Conservation (phyloP, 1,284 basidiomycete species). For the Phellopilus nigrolimitatus region DNA sequence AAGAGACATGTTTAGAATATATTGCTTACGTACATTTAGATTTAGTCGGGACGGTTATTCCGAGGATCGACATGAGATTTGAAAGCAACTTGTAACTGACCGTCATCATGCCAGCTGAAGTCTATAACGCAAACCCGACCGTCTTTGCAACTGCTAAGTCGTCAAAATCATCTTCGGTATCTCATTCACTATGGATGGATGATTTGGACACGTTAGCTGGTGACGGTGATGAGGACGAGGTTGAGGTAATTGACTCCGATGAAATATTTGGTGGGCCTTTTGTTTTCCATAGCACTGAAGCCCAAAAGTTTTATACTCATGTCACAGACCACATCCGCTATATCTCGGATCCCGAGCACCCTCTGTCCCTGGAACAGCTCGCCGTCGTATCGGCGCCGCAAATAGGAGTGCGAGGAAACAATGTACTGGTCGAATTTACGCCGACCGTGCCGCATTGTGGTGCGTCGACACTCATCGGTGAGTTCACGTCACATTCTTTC, state of each 20-base stretch:
- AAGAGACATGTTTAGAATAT: too few species aligned
- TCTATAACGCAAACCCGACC: slow-evolving; percentile 64
- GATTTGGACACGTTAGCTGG: slow-evolving; percentile 29
- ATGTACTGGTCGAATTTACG: slow-evolving; percentile 85
- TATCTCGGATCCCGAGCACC: slow-evolving; percentile 97
- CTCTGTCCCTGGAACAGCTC: slow-evolving; percentile 91
- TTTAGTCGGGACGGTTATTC: background rate
- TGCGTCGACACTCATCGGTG: slow-evolving; percentile 96
- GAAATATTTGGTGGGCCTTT: slow-evolving; percentile 73
- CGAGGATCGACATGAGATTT: background rate
- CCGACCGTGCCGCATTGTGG: slow-evolving; percentile 98
- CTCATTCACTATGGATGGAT: slow-evolving; percentile 48
- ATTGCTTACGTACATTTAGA: background rate
- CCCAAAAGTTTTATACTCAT: too few species aligned
- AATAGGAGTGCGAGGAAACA: slow-evolving; percentile 69
- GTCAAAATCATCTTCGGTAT: slow-evolving; percentile 32
- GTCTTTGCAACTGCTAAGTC: slow-evolving; percentile 46
- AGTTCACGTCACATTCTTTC: slow-evolving; percentile 27
- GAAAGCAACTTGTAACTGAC: background rate
- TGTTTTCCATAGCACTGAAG: too few species aligned
- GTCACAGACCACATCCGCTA: slow-evolving; percentile 80
- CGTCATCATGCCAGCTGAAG: slow-evolving; percentile 40
- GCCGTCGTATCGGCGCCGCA: slow-evolving; percentile 92
- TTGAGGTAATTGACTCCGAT: slow-evolving; percentile 64
- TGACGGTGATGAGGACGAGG: slow-evolving; percentile 28